These are phyloP conservation scores for Saccharomyces hybrid DNA, from an alignment of 1,139 yeast genomes.

Conservation along the genomic window DNA sequence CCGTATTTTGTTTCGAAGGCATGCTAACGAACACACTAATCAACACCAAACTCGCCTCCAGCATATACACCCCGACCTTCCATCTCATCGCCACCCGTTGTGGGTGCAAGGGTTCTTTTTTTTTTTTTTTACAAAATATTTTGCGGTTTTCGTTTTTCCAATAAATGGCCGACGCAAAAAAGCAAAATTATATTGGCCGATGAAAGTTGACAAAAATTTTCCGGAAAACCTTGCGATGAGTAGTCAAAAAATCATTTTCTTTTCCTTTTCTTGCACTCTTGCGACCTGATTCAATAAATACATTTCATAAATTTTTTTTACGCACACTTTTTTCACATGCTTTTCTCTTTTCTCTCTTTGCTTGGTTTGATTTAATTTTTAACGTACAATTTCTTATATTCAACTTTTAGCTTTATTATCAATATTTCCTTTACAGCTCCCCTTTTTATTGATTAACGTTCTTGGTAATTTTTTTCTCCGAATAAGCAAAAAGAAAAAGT, in stretches of 20 bases:
- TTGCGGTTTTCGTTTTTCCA: neutral
- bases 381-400: neutral
- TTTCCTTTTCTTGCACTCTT: neutral
- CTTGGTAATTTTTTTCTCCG: neutral
- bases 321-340: neutral
- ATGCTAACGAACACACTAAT: neutral
- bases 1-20: neutral
- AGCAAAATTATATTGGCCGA: neutral
- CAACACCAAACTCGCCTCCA: neutral
- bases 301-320: neutral
- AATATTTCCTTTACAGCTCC: neutral
- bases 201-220: neutral
- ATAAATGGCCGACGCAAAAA: neutral
- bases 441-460: neutral
- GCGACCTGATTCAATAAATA: neutral
- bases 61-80: neutral
- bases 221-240: neutral
- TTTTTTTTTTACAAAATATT: neutral
- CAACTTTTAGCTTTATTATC: neutral
- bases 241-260: neutral
- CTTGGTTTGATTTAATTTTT: neutral
- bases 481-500: neutral
- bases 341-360: neutral
- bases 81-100: neutral
- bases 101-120: neutral